phyloP scores from a whole-genome alignment of 148 eudicot species.

The Pouteria glomerata region DNA sequence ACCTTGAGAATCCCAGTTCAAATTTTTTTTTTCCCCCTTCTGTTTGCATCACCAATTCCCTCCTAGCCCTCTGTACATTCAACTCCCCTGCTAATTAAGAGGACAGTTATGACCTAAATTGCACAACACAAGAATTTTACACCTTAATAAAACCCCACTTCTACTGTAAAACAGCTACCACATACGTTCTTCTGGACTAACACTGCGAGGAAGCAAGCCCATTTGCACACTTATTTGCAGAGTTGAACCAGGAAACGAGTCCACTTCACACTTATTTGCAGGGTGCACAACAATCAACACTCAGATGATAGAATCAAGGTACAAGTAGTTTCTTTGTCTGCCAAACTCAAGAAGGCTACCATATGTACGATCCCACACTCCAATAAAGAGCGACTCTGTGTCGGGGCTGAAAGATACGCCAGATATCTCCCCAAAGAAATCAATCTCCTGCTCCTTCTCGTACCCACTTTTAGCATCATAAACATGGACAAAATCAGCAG shows the following conservation, averaged over 20 bases:
- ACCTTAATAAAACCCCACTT: background rate
- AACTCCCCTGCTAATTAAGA: background rate
- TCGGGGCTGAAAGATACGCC: conserved; percentile 86
- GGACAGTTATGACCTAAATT: background rate
- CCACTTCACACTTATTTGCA: background rate
- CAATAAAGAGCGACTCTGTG: conserved; percentile 67
- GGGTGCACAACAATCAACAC: conserved; percentile 1
- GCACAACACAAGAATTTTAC: background rate
- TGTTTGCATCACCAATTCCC: background rate
- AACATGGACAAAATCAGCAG: conserved; percentile 84
- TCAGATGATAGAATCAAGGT: conserved; percentile 58
- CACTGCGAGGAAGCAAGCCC: background rate
- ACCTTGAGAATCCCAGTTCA: too few relatives aligned
- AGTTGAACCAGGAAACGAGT: too few relatives aligned
- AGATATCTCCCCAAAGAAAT: conserved; percentile 84
- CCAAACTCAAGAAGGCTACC: conserved; percentile 85
- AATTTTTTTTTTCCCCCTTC: too few relatives aligned
- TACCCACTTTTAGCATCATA: conserved; percentile 57
- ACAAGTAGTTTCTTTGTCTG: conserved; percentile 50
- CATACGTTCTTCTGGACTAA: too few relatives aligned
- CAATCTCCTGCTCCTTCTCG: conserved; percentile 71
- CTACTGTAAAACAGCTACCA: too few relatives aligned
- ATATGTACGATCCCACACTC: conserved; percentile 85
- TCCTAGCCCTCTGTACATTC: conserved; percentile 4
- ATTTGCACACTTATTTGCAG: background rate